phyloP scores from a whole-genome alignment of 1,139 yeast species.

The Candida tetrigidarum region DNA sequence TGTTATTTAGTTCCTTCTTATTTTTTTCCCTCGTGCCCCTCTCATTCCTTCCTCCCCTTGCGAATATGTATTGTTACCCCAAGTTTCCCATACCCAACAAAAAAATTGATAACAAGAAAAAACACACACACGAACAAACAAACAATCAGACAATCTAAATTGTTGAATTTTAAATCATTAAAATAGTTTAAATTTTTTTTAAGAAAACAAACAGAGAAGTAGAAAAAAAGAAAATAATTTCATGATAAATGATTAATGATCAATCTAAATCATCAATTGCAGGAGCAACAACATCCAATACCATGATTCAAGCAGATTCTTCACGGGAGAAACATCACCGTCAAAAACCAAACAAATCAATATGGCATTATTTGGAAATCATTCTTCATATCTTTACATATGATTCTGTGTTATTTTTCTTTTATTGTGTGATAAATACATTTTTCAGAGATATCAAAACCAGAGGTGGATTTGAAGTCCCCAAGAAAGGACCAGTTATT shows the following conservation, averaged over 20 bases:
- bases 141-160: no score
- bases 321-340: not conserved
- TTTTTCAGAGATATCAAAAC: slow-evolving; percentile 47
- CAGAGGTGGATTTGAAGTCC: slow-evolving; percentile 46
- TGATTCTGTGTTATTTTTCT: slow-evolving; percentile 41
- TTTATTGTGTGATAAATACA: slow-evolving; percentile 41
- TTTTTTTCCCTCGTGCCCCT: no score
- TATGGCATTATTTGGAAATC: slow-evolving; percentile 11
- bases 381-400: slow-evolving; percentile 23
- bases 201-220: no score
- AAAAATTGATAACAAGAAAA: no score
- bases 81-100: no score
- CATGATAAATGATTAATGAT: slow-evolving; percentile 1
- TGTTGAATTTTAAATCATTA: no score
- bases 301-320: not conserved
- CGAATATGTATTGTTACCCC: no score
- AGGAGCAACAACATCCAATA: not conserved
- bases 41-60: no score
- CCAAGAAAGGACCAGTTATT: slow-evolving; percentile 42
- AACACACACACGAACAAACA: no score
- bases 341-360: slow-evolving; percentile 1
- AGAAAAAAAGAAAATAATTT: no score
- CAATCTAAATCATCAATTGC: not conserved
- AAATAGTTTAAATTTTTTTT: no score
- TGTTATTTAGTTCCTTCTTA: no score